phyloP scores from a whole-genome alignment of 345 rosid species.

The Mallotus nudiflorus region DNA sequence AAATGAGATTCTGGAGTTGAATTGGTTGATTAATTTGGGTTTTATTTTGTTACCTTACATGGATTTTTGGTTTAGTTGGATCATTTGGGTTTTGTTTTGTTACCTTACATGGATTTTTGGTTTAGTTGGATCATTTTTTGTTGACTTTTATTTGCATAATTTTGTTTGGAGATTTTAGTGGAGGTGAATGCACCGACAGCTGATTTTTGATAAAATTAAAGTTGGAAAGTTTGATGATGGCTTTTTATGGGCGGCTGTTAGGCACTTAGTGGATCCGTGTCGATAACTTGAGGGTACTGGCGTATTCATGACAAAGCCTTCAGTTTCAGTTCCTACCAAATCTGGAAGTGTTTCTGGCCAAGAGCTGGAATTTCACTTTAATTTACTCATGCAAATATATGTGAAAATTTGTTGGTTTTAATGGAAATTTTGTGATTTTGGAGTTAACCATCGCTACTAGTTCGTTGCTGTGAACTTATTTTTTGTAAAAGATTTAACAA shows the following conservation, averaged over 20 bases:
- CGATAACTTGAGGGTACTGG: not conserved
- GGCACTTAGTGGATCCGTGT: constrained; percentile 2
- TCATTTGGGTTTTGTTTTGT: not conserved
- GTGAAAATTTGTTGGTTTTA: not conserved
- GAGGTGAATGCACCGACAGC: constrained; percentile 19
- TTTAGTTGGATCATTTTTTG: not conserved
- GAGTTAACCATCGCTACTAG: not conserved
- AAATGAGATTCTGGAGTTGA: not conserved
- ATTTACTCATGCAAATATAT: not conserved
- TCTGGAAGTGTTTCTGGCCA: not conserved
- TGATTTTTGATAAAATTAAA: not conserved
- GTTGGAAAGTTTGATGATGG: not conserved
- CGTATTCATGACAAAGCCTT: not conserved
- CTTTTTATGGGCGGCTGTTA: not conserved
- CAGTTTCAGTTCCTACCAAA: not conserved
- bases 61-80: not conserved
- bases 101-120: not conserved
- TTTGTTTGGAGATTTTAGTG: constrained; percentile 2
- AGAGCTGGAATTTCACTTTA: constrained; percentile 3
- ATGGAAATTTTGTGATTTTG: not conserved
- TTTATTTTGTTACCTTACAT: not conserved
- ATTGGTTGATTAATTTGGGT: not conserved
- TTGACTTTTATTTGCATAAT: constrained; percentile 1
- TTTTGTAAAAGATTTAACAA: not conserved
- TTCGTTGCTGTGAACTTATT: not conserved